These are phyloP conservation scores for Boeremia lycopersici DNA, from an alignment of 2,329 filamentous ascomycete genomes.

Conservation along the genomic window DNA sequence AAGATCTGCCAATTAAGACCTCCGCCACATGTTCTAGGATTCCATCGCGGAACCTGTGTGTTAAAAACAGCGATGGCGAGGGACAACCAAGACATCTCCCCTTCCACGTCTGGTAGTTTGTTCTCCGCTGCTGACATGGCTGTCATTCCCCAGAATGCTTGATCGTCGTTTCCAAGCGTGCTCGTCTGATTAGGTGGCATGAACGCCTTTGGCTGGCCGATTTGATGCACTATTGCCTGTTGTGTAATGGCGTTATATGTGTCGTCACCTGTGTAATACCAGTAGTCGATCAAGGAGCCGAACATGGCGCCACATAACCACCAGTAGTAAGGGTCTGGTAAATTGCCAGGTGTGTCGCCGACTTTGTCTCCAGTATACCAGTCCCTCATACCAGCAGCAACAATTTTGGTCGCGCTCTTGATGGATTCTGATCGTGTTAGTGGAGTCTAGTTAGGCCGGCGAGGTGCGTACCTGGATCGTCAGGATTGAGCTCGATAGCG, in stretches of 20 bases:
- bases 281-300: slow-evolving; percentile 44
- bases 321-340: slow-evolving; percentile 50
- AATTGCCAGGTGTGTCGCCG: slow-evolving; percentile 63
- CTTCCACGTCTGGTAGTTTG: slow-evolving; percentile 60
- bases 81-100: slow-evolving; percentile 62
- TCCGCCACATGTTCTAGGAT: slow-evolving; percentile 67
- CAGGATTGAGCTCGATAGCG: slow-evolving; percentile 27
- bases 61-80: slow-evolving; percentile 74
- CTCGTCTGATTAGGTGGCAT: slow-evolving; percentile 74
- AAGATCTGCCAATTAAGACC: slow-evolving; percentile 77
- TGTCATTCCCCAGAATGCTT: slow-evolving; percentile 72
- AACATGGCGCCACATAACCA: slow-evolving; percentile 50
- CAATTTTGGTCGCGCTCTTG: slow-evolving; percentile 63
- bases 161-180: slow-evolving; percentile 71
- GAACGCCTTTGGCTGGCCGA: slow-evolving; percentile 70
- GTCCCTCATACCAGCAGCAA: slow-evolving; percentile 66
- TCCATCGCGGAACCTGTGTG: slow-evolving; percentile 71
- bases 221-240: slow-evolving; percentile 71
- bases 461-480: slow-evolving; percentile 24
- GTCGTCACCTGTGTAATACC: slow-evolving; percentile 46
- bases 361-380: slow-evolving; percentile 69
- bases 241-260: slow-evolving; percentile 41
- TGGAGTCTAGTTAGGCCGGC: background rate
- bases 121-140: slow-evolving; percentile 70
- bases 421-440: slow-evolving; percentile 60